phyloP scores from a whole-genome alignment of 345 rosid genomes.

The Orychophragmus violaceus region DNA sequence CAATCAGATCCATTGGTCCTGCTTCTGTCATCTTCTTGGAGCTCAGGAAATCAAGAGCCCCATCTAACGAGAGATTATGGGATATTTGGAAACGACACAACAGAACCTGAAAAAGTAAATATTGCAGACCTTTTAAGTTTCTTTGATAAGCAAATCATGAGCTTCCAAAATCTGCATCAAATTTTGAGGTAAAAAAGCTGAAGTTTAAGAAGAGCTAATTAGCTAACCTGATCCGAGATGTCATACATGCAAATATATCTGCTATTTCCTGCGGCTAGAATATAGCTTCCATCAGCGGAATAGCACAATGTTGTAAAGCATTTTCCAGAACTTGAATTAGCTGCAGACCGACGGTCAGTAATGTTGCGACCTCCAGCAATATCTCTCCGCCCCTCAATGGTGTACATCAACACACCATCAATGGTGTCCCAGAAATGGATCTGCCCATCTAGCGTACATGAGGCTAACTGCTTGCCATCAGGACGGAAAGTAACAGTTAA shows the following conservation, averaged over 20 bases:
- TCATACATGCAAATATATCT: conserved; percentile 97
- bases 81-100: conserved; percentile 83
- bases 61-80: conserved; percentile 78
- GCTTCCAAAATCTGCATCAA: conserved; percentile 5
- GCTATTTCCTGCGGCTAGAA: conserved; percentile 92
- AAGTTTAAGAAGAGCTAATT: not conserved
- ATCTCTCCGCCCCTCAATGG: conserved; percentile 96
- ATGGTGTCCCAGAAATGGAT: conserved; percentile 97
- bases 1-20: conserved; percentile 88
- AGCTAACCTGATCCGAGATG: conserved; percentile 86
- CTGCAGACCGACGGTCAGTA: conserved; percentile 90
- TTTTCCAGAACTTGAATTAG: conserved; percentile 93
- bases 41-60: conserved; percentile 86
- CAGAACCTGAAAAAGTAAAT: conserved; percentile 49
- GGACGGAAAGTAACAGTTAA: conserved; percentile 86
- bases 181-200: not conserved
- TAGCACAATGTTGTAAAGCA: conserved; percentile 87
- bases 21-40: conserved; percentile 97
- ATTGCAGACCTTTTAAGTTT: conserved; percentile 9
- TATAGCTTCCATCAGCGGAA: conserved; percentile 94
- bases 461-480: conserved; percentile 91
- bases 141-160: not conserved
- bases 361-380: conserved; percentile 88
- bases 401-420: conserved; percentile 80
- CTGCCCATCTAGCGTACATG: conserved; percentile 86